Evolutionary conservation across 257 asterid species (phyloP), one percentile per base, ranked within the genome.

Genomic region (Echites panduratus): DNA sequence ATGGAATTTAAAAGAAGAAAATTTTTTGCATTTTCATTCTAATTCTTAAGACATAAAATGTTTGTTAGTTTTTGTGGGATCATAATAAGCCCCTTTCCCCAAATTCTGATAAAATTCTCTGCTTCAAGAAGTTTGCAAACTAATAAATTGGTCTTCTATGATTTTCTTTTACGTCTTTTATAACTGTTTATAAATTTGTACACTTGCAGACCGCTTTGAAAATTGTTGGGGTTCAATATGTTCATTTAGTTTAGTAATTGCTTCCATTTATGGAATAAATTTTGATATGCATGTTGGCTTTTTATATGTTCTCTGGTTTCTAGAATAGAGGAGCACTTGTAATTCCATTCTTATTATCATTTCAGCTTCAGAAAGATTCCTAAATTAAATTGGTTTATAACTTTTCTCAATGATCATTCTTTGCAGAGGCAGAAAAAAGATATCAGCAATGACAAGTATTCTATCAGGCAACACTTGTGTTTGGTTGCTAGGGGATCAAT

Each of bases 401-500:
- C 38, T 44, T 44, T 66, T 48, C 27, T 14, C 29, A 67, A 14
- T 67, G 44, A n/a, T 67, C 58, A 26, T 57, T 68, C 14, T 8
- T 75, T 54, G 44, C 72, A 35, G 41, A 24, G 41, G 61, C 1
- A 1, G 5, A 32, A 29, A 38, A 32, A 62, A 6, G 10, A 61
- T 12, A 35, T 70, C 76, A 70, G 73, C 67, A 48, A 91, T 88
- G 97, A 78, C 91, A 71, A 83, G 85, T 80, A 84, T 86, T 73
- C 77, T 89, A 41, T 86, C 85, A 29, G 79, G 87, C 85, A 82
- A 82, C 64, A 88, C 85, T 74, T 81, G 88, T 44, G 68, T 80
- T 57, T 73, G 84, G 81, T 80, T 84, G 61, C 78, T 78, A 54
- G 80, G 83, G 8, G 80, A 79, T 83, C 78, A 53, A 22, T 71